Percentiles rank a stretch among this genome's conserved stretches.
Conservation (phyloP, 164 flowering plant species). For the Aristolochia fimbriata region DNA sequence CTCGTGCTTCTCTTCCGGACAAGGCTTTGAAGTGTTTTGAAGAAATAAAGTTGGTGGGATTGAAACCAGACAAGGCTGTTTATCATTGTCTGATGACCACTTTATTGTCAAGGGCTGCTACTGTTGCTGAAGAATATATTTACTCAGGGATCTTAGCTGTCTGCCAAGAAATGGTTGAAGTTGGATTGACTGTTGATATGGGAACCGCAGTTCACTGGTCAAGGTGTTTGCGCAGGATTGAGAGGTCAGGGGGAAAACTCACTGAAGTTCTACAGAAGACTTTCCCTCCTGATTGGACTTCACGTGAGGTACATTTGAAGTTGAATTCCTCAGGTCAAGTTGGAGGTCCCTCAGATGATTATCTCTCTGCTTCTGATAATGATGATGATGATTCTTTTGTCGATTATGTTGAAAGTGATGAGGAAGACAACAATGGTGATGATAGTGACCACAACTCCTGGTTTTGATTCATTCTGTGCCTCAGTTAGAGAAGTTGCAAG, state of each 20-base stretch:
- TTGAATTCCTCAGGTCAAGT: slow-evolving; percentile 16
- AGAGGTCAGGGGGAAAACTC: slow-evolving; percentile 75
- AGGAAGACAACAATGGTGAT: slow-evolving; percentile 11
- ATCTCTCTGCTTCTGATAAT: slow-evolving; percentile 17
- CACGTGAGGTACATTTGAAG: slow-evolving; percentile 7
- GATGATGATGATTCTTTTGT: slow-evolving; percentile 11
- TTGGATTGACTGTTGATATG: slow-evolving; percentile 73
- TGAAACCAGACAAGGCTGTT: slow-evolving; percentile 84
- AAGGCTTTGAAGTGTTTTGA: slow-evolving; percentile 78
- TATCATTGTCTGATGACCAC: slow-evolving; percentile 93
- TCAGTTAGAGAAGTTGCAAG: no score
- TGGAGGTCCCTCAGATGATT: slow-evolving; percentile 11
- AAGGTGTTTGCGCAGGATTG: slow-evolving; percentile 66
- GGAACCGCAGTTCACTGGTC: slow-evolving; percentile 98
- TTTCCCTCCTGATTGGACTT: slow-evolving; percentile 94
- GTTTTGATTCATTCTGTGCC: no score
- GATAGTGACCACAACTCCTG: slow-evolving; percentile 5
- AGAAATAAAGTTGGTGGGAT: slow-evolving; percentile 67
- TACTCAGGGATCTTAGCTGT: slow-evolving; percentile 44
- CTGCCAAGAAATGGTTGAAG: slow-evolving; percentile 66
- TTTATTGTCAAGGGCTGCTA: slow-evolving; percentile 78
- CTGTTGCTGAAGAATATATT: slow-evolving; percentile 59
- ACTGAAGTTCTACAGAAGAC: slow-evolving; percentile 90
- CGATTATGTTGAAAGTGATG: slow-evolving; percentile 5
- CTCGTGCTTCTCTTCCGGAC: slow-evolving; percentile 84